Base-by-base conservation (phyloP, 2,329 filamentous ascomycete species). In the Colletotrichum incanum region DNA sequence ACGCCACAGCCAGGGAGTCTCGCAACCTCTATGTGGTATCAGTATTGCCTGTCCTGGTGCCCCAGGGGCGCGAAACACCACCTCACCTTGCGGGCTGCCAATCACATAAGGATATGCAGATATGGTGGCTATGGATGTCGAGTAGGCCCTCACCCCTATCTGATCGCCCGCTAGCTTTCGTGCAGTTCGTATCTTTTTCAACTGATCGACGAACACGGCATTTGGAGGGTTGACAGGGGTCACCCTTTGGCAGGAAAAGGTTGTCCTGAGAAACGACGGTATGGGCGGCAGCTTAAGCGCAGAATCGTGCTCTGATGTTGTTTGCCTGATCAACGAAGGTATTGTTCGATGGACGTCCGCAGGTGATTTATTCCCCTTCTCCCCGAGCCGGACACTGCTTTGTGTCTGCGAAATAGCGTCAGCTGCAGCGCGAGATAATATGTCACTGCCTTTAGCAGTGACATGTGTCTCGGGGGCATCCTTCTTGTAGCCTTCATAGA, bases 121-220 rank as follows among this genome's bases (percentile, higher is more conserved):
- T 23, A 99, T 81, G 0, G 93, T 85, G 7, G 96, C 94, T 75
- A 98, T 97, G 16, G 93, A 92, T 2, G 93, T 95, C 39, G 93
- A 95, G 79, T 98, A 98, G 0, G 96, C 95, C 60, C 94, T 90
- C 0, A 95, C 91, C 2, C 94, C 94, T 71, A 97, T 91, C 58
- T 93, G 87, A 76, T 98, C 95, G 11, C 91, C 90, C 1, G 88
- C 91, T 1, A 98, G 85, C 20, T 90, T 86, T 28, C 96, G 89
- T 2, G 92, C 87, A 2, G 89, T 90, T 56, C 93, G 90, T 75
- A 98, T 94, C 71, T 92, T 92, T 76, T 91, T 89, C 6, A 99
- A 86, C 72, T 93, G 87, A 0, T 88, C 82, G 52, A 98, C 90
- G 79, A 99, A 98, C 0, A 81, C 81, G 52, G 90, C 86, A 76